A percentile compares a stretch with the other conserved stretches of the same genome.
Conservation (phyloP, 352 stramenopile species). For the Phytophthora nicotianae region DNA sequence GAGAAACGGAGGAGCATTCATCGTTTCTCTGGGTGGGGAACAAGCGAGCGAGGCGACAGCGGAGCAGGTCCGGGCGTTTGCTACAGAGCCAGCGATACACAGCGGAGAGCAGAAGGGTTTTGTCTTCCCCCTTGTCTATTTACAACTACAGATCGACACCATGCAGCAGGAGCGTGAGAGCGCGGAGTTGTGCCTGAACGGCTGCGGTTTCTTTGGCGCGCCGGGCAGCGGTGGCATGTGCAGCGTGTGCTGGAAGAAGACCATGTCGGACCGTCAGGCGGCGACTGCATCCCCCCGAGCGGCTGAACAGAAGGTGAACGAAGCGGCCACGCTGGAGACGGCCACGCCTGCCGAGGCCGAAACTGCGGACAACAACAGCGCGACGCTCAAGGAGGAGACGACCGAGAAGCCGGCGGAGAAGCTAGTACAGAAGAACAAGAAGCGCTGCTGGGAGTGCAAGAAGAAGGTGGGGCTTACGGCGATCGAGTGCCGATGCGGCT, state of each 20-base stretch:
- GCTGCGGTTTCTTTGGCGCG: conserved; percentile 81
- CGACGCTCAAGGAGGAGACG: conserved; percentile 25
- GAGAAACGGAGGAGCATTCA: conserved; percentile 44
- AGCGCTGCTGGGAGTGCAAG: conserved; percentile 91
- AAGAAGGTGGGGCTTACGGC: conserved; percentile 91
- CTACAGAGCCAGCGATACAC: conserved; percentile 11
- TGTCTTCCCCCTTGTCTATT: not conserved
- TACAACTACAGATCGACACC: conserved; percentile 13
- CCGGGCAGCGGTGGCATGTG: conserved; percentile 78
- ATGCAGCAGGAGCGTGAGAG: conserved; percentile 88
- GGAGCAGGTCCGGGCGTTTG: conserved; percentile 5
- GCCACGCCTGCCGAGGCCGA: not conserved
- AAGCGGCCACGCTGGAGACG: conserved; percentile 8
- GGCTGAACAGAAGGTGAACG: conserved; percentile 35
- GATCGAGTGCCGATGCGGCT: conserved; percentile 90
- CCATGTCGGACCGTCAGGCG: conserved; percentile 75
- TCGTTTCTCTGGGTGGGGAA: conserved; percentile 65
- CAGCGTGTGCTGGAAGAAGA: conserved; percentile 88
- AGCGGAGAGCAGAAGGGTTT: not conserved
- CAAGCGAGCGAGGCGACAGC: conserved; percentile 28
- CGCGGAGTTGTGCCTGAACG: conserved; percentile 72
- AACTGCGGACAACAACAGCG: conserved; percentile 21
- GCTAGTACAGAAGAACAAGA: conserved; percentile 90
- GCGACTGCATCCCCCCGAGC: conserved; percentile 15
- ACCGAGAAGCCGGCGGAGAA: conserved; percentile 27